These are phyloP conservation scores for Mycena filopes DNA, from an alignment of 768 basidiomycete genomes.

Conservation along the genomic window DNA sequence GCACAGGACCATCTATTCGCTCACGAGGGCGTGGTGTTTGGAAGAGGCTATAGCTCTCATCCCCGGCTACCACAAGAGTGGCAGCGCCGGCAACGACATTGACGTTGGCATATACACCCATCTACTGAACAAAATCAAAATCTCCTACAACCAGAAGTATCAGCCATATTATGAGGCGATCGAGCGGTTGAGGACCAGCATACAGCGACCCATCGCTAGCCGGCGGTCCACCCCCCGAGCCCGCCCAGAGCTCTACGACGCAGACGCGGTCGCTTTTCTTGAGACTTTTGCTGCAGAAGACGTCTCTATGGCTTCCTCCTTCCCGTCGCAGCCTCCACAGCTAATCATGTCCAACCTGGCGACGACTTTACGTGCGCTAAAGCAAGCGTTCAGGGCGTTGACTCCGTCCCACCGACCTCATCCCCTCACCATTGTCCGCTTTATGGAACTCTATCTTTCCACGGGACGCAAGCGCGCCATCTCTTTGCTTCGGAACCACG, in stretches of 20 bases:
- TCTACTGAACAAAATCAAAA: slow-evolving; percentile 19
- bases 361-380: slow-evolving; percentile 36
- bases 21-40: slow-evolving; percentile 30
- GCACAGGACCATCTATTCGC: slow-evolving; percentile 1
- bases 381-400: slow-evolving; percentile 29
- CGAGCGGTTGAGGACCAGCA: not conserved
- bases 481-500: slow-evolving; percentile 45
- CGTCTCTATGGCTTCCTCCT: slow-evolving; percentile 22
- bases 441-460: slow-evolving; percentile 48
- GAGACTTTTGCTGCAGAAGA: slow-evolving; percentile 24
- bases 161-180: not conserved
- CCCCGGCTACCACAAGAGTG: not conserved
- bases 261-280: not conserved
- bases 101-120: slow-evolving; percentile 2
- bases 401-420: slow-evolving; percentile 36
- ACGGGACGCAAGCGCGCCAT: slow-evolving; percentile 48
- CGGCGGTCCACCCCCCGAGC: too few relatives aligned
- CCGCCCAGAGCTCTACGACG: not conserved
- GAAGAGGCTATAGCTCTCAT: slow-evolving; percentile 25
- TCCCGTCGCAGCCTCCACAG: slow-evolving; percentile 8
- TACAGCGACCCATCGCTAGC: too few relatives aligned
- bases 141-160: slow-evolving; percentile 17
- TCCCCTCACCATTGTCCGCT: slow-evolving; percentile 43
- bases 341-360: slow-evolving; percentile 34
- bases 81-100: not conserved